Evolutionary conservation across 441 rosid species (phyloP).

Genomic region (Viola pubescens): DNA sequence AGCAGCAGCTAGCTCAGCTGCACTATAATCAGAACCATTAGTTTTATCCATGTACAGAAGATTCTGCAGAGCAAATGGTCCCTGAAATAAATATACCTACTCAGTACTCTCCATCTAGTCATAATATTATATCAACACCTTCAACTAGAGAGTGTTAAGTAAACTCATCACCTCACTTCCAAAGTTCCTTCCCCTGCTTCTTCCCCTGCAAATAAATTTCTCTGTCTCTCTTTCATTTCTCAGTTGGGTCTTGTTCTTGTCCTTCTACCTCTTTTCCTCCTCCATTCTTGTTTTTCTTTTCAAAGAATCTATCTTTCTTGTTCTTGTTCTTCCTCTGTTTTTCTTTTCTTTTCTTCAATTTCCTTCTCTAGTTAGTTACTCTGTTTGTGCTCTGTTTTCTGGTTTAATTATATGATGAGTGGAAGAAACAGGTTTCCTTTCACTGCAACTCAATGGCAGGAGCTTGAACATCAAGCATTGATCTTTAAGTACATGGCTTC

Average conservation of each 20-base stretch:
- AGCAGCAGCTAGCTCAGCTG: slow-evolving; percentile 16
- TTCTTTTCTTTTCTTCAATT: slow-evolving; percentile 8
- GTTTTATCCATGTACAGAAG: slow-evolving; percentile 54
- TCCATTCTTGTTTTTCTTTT: slow-evolving; percentile 6
- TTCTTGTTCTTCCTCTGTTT: not conserved
- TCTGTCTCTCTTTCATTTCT: slow-evolving; percentile 15
- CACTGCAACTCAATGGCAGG: slow-evolving; percentile 89
- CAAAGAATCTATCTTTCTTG: not conserved
- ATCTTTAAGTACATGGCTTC: slow-evolving; percentile 83
- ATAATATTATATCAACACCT: not conserved
- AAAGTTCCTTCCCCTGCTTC: no score
- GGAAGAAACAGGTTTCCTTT: slow-evolving; percentile 59
- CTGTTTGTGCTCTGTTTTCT: slow-evolving; percentile 2
- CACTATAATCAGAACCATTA: slow-evolving; percentile 48
- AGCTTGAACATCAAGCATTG: slow-evolving; percentile 91
- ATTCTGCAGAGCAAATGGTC: slow-evolving; percentile 57
- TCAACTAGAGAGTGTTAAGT: not conserved
- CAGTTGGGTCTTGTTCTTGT: not conserved
- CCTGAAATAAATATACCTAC: slow-evolving; percentile 59
- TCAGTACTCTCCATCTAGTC: slow-evolving; percentile 19
- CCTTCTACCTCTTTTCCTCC: no score
- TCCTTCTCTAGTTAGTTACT: not conserved
- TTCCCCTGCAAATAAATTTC: slow-evolving; percentile 8
- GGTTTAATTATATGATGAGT: slow-evolving; percentile 31
- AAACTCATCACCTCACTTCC: not conserved